Evolutionary conservation across 768 basidiomycete species (phyloP), one percentile per base, ranked within the genome.

Genomic region (Lactarius pseudohatsudake): DNA sequence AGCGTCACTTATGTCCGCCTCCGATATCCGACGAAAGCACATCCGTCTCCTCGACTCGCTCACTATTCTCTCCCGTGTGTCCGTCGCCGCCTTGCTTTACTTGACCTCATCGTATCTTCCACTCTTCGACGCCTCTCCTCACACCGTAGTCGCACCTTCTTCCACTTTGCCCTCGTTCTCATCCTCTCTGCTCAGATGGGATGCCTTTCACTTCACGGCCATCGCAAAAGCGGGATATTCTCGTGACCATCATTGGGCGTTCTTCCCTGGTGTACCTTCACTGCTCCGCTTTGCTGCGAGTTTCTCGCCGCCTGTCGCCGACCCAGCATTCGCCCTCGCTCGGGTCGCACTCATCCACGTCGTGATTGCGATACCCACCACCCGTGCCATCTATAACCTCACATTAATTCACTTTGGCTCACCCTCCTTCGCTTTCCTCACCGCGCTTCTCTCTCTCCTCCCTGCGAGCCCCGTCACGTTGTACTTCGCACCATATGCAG

Each of bases 201-300:
- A 98, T 73, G 81, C 81, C 2, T 83, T 98, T 70, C 89, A 97
- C 76, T 98, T 94, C 75, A 71, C 79, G 7, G 81, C 84, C 71
- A 85, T 93, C 61, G 91, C 93, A 0, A 72, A 79, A 32, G 66
- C 82, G 13, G 84, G 84, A 10, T 83, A 88, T 70, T 67, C 68
- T 0, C 86, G 85, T 74, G 96, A 98, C 74, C 84, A 96, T 71
- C 81, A 92, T 69, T 91, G 91, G 84, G 96, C 96, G 0, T 98
- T 94, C 76, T 83, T 94, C 68, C 90, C 92, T 2, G 92, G 84
- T 5, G 76, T 85, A 30, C 84, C 91, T 3, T 72, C 78, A 13
- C 58, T 90, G 59, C 81, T 93, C 76, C 79, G 82, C 2, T 11
- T 53, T 6, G 26, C 58, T 59, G 47, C 47, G 63, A 3, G 34